Evolutionary conservation across 1,139 yeast genomes (phyloP), one percentile per base, ranked within the genome.

Genomic region (Chernovozyma sophiae-reginae): DNA sequence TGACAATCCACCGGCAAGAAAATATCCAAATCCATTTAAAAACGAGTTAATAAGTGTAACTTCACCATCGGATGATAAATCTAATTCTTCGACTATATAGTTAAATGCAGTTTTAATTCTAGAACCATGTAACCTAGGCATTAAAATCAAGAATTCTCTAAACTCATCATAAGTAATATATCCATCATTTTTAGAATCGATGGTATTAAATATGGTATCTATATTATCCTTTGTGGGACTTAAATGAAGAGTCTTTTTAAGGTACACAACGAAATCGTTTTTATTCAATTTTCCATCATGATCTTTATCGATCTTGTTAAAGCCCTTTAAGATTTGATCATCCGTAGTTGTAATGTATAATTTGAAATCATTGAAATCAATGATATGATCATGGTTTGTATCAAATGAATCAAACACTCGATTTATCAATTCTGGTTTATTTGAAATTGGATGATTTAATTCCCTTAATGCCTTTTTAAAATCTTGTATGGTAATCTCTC

Each of bases 1-100:
- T 0, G 97, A 86, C 24, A 90, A 61, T 0, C 98, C 98, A 25
- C 98, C 98, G 1, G 97, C 96, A 25, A 89, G 60, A 53, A 92
- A 92, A 55, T 79, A 92, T 1, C 97, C 97, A 46, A 87, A 72
- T 24, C 97, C 95, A 53, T 82, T 81, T 32, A 86, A 65, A 37
- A 86, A 75, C 45, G 86, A 96, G 53, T 79, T 81, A 32, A 84
- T 81, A 30, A 89, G 70, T 0, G 95, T 81, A 40, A 89, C 89
- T 61, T 90, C 97, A 54, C 97, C 96, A 53, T 92, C 97, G 0
- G 95, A 78, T 3, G 86, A 79, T 32, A 89, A 62, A 53, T 87
- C 96, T 38, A 76, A 56, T 45, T 86, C 94, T 51, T 87, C 96
- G 36, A 78, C 79, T 43, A 90, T 81, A 56, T 81, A 86, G 35